Percentiles rank a stretch among this genome's conserved stretches.
Conservation (phyloP, 768 basidiomycete genomes). For the Stropharia rugosoannulata region DNA sequence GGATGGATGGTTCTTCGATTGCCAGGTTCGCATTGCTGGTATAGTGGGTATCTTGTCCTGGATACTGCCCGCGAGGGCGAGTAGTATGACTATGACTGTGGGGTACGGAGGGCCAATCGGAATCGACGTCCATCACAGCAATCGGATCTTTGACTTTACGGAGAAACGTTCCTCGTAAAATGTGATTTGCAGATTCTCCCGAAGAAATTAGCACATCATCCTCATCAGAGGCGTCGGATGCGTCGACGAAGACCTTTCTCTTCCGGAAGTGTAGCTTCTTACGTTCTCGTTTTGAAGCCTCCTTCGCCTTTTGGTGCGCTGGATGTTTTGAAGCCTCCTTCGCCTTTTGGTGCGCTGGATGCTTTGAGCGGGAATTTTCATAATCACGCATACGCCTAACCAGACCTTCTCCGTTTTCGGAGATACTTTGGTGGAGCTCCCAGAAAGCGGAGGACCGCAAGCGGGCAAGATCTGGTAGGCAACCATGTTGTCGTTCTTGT, state of each 20-base stretch:
- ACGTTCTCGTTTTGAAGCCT: conserved; percentile 39
- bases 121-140: conserved; percentile 25
- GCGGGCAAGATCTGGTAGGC: conserved; percentile 31
- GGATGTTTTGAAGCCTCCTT: conserved; percentile 39
- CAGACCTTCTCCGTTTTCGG: conserved; percentile 65
- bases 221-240: conserved; percentile 33
- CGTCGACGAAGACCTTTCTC: conserved; percentile 23
- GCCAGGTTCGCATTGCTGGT: not conserved
- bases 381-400: conserved; percentile 74
- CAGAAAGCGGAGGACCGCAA: conserved; percentile 60
- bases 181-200: conserved; percentile 28
- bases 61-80: too few relatives aligned
- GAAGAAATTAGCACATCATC: conserved; percentile 56
- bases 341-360: conserved; percentile 33
- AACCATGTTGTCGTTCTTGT: conserved; percentile 9
- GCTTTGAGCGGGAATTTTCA: conserved; percentile 50
- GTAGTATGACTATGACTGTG: conserved; percentile 4
- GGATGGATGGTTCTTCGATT: not conserved
- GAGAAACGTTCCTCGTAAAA: conserved; percentile 19
- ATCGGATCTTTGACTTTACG: conserved; percentile 44
- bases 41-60: conserved; percentile 4
- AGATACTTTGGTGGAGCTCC: conserved; percentile 62
- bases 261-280: conserved; percentile 30
- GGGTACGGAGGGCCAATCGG: conserved; percentile 2
- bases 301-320: conserved; percentile 35